A percentile compares a stretch with the other conserved stretches of the same genome.
phyloP scores from a whole-genome alignment of 2,329 filamentous ascomycete species.

The Rhynchosporium secalis region DNA sequence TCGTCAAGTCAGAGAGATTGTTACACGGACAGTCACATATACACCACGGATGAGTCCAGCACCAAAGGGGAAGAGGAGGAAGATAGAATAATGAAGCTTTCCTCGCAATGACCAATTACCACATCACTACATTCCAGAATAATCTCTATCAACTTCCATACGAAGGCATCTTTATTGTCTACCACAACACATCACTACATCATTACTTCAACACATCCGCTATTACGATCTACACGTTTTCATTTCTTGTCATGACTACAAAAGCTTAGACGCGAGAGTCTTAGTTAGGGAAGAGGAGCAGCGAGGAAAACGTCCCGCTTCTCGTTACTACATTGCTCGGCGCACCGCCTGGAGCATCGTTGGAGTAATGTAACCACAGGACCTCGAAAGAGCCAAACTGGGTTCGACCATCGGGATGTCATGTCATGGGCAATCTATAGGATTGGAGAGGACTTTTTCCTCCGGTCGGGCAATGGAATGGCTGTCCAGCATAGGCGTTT shows the following conservation, averaged over 20 bases:
- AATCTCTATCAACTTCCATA: constrained; percentile 2
- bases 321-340: constrained; percentile 34
- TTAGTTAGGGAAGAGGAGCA: constrained; percentile 16
- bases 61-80: constrained; percentile 90
- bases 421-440: constrained; percentile 20
- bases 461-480: constrained; percentile 11
- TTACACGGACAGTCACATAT: constrained; percentile 92
- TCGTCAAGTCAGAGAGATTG: constrained; percentile 79
- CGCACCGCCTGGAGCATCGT: constrained; percentile 37
- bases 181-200: not conserved
- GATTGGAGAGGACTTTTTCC: constrained; percentile 20
- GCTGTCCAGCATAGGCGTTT: constrained; percentile 24
- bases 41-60: constrained; percentile 84
- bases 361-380: constrained; percentile 28
- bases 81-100: constrained; percentile 51
- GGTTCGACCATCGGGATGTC: constrained; percentile 27
- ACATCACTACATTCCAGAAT: constrained; percentile 11
- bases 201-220: constrained; percentile 3
- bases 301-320: constrained; percentile 29
- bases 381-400: constrained; percentile 20
- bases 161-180: constrained; percentile 9
- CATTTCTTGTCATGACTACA: constrained; percentile 28
- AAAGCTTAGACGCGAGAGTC: constrained; percentile 30
- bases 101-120: not conserved
- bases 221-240: constrained; percentile 18